Conservation (phyloP, 208 protist species). For the Leptomonas seymouri region DNA sequence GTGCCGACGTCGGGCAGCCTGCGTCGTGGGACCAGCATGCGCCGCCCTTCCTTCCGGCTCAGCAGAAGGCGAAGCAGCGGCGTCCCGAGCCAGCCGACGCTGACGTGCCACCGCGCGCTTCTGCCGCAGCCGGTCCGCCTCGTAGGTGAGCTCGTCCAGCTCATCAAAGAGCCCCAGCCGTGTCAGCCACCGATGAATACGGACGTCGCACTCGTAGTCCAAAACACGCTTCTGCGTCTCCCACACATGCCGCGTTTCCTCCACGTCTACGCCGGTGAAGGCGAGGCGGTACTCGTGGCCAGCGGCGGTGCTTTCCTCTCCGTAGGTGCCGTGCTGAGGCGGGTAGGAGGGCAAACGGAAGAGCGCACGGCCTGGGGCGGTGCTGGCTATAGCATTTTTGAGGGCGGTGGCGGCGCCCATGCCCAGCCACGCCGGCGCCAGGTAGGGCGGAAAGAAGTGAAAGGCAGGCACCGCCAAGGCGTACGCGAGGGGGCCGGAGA, state of each 20-base stretch:
- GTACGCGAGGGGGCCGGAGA: slow-evolving; percentile 21
- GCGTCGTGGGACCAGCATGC: neutral
- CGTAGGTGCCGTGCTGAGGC: slow-evolving; percentile 68
- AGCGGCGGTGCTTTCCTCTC: slow-evolving; percentile 58
- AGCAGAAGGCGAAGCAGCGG: neutral
- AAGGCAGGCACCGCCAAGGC: slow-evolving; percentile 13
- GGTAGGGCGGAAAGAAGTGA: slow-evolving; percentile 65
- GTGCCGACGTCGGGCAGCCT: slow-evolving; percentile 11
- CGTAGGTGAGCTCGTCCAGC: slow-evolving; percentile 78
- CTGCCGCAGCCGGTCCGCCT: slow-evolving; percentile 62
- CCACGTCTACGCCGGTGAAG: slow-evolving; percentile 70
- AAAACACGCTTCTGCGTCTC: slow-evolving; percentile 73
- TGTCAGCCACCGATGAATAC: slow-evolving; percentile 61
- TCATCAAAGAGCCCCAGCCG: slow-evolving; percentile 62
- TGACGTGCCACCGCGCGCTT: slow-evolving; percentile 53
- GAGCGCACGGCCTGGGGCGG: slow-evolving; percentile 54
- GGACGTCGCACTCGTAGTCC: slow-evolving; percentile 89
- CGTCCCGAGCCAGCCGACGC: slow-evolving; percentile 21
- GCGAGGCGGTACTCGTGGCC: slow-evolving; percentile 76
- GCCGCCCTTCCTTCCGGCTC: neutral
- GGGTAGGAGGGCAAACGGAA: slow-evolving; percentile 57
- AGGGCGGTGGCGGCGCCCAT: slow-evolving; percentile 44
- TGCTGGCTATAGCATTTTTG: slow-evolving; percentile 66
- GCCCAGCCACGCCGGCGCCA: slow-evolving; percentile 83
- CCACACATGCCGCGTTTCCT: slow-evolving; percentile 77